Evolutionary conservation across 345 rosid species (phyloP), one percentile per base, ranked within the genome.

Genomic region (Salix udensis): DNA sequence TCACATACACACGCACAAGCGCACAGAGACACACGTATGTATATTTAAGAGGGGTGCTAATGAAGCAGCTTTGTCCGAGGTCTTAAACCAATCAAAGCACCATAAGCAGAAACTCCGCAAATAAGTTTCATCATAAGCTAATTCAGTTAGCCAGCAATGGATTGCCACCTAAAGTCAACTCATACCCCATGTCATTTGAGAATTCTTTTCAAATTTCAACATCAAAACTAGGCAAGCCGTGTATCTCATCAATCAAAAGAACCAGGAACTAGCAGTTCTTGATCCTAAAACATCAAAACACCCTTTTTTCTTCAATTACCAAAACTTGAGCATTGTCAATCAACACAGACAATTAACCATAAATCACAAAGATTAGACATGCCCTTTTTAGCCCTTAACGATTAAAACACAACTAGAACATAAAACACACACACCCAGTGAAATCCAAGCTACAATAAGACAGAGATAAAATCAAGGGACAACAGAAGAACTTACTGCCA

Each of bases 401-500:
- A 62, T 36, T 9, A 23, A 68, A 65, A 24, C 53, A 61, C 46
- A 10, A 42, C 46, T 42, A 42, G 46, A 42, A 42, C 46, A 42
- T 42, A 42, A 42, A 42, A 42, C 46, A 42, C 1, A 42, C n/a
- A 66, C 14, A 48, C 10, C 7, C 14, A 39, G 58, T 65, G 42
- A 37, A 74, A 48, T 61, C 39, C 34, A 14, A 18, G 31, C 31
- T 23, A n/a, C 65, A 50, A 19, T 71, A 23, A 48, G 23, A 67
- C 15, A 65, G 53, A 13, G 16, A 68, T 16, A 64, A 37, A 52
- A 67, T 46, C 14, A 62, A 80, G 28, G 6, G 48, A 28, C 37
- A 39, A 15, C 0, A 21, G 71, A 73, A 9, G 16, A 75, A 85
- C 97, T 89, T 79, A 92, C 97, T 30, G 91, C 91, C 97, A 92